Evolutionary conservation across 177 flowering plant species (phyloP).

Genomic region (Vitis hybrid): DNA sequence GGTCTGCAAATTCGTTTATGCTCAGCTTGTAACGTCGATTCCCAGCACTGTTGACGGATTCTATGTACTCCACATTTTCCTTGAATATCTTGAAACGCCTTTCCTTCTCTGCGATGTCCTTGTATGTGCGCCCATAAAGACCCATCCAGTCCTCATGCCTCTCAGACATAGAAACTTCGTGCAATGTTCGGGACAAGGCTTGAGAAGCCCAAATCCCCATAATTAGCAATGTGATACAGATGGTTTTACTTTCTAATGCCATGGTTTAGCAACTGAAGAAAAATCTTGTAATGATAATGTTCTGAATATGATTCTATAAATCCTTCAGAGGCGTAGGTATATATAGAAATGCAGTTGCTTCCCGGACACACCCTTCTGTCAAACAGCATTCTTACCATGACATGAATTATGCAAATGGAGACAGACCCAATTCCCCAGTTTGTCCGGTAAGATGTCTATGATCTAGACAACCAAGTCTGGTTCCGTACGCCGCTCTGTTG

Average conservation of each 20-base stretch:
- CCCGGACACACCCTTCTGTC: neutral
- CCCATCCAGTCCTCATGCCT: conserved; percentile 42
- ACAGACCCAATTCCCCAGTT: neutral
- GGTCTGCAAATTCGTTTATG: conserved; percentile 50
- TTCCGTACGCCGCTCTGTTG: neutral
- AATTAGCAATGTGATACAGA: conserved; percentile 2
- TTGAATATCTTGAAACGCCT: conserved; percentile 42
- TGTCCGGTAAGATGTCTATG: neutral
- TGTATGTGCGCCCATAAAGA: conserved; percentile 30
- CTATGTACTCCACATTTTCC: conserved; percentile 37
- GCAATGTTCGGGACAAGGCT: conserved; percentile 18
- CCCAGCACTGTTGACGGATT: conserved; percentile 22
- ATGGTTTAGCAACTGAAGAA: neutral
- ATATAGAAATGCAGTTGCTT: neutral
- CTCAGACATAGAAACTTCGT: conserved; percentile 26
- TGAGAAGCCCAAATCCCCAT: conserved; percentile 13
- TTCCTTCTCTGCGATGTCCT: conserved; percentile 33
- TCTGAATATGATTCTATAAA: neutral
- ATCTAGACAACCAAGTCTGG: neutral
- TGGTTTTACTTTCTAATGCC: neutral
- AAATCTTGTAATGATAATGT: no score
- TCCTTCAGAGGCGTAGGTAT: neutral
- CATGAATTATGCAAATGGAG: neutral
- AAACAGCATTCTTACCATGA: neutral
- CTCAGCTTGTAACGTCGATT: conserved; percentile 29